Conservation (phyloP, 2,329 filamentous ascomycete genomes). For the Microdochium bolleyi region DNA sequence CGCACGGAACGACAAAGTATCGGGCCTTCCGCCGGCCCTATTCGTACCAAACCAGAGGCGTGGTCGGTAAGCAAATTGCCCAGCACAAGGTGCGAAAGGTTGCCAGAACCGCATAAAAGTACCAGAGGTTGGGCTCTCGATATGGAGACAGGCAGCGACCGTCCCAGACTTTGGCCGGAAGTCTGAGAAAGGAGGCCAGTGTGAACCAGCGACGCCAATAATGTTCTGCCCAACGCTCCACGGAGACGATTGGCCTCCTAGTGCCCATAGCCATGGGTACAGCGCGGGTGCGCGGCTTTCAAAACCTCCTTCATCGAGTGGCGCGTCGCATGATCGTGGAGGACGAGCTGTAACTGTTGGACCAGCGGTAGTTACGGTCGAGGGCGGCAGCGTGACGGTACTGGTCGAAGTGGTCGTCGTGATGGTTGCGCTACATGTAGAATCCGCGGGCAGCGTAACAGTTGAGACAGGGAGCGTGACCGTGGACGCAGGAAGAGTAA, state of each 20-base stretch:
- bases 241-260: not conserved
- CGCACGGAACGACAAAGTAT: not conserved
- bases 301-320: not conserved
- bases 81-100: not conserved
- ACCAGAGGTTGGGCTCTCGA: not conserved
- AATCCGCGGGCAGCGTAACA: not conserved
- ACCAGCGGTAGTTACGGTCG: not conserved
- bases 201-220: not conserved
- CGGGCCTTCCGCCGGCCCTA: not conserved
- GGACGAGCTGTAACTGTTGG: not conserved
- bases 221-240: not conserved
- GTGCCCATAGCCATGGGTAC: not conserved
- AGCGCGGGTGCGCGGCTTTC: not conserved
- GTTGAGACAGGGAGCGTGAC: not conserved
- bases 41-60: not conserved
- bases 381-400: not conserved
- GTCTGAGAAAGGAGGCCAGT: not conserved
- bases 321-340: not conserved
- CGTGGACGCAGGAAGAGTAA: not conserved
- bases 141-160: not conserved
- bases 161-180: not conserved
- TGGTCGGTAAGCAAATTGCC: not conserved
- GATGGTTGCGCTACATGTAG: no score
- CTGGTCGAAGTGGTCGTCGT: no score
- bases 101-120: not conserved